A percentile compares a stretch with the other conserved stretches of the same genome.
Evolutionary conservation across 257 asterid genomes (phyloP).

Genomic region (Paulownia fortunei): DNA sequence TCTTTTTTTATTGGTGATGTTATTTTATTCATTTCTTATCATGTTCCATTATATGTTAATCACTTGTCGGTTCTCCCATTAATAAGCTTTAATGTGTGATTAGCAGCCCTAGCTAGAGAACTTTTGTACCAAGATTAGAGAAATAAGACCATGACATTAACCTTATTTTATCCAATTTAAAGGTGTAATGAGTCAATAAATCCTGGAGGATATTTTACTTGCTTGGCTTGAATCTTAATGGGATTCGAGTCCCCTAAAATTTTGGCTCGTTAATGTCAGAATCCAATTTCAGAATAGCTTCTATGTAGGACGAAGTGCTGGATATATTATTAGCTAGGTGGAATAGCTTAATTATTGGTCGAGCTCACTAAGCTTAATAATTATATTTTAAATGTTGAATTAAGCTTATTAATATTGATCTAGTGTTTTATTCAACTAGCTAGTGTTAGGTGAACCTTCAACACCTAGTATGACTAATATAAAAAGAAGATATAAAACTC

Average conservation of each 20-base stretch:
- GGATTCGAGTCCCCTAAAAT: neutral
- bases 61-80: conserved; percentile 28
- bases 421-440: neutral
- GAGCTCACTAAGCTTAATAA: neutral
- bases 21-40: conserved; percentile 33
- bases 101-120: neutral
- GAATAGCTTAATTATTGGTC: conserved; percentile 4
- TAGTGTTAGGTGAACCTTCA: neutral
- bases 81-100: conserved; percentile 8
- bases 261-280: neutral
- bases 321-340: neutral
- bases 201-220: neutral
- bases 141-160: neutral
- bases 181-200: too few relatives aligned
- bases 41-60: conserved; percentile 32
- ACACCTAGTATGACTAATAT: neutral
- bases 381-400: neutral
- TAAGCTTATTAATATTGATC: neutral
- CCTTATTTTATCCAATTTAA: neutral
- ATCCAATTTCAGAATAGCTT: neutral
- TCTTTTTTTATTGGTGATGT: conserved; percentile 23
- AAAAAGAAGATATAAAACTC: too few relatives aligned
- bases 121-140: neutral
- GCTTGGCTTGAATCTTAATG: neutral
- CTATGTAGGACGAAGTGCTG: neutral